Conservation (phyloP, 345 rosid genomes). For the Salix arbutifolia region DNA sequence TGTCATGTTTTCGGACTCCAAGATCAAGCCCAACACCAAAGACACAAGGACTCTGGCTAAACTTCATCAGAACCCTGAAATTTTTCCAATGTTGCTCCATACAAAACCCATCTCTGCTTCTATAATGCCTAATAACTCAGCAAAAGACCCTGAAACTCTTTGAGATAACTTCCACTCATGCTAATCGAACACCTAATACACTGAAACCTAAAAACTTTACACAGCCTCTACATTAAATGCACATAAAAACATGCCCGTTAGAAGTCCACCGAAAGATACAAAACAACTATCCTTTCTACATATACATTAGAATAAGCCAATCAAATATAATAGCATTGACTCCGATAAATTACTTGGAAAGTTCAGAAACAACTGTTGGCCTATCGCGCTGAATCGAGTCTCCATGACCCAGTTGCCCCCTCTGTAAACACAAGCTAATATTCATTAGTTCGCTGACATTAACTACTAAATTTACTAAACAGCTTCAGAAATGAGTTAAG, state of each 20-base stretch:
- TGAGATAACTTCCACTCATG: background rate
- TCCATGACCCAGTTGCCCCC: constrained; percentile 96
- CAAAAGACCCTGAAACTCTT: background rate
- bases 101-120: background rate
- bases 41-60: background rate
- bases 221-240: background rate
- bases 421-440: constrained; percentile 49
- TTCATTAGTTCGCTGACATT: constrained; percentile 10
- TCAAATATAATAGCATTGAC: background rate
- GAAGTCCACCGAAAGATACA: background rate
- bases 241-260: background rate
- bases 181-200: background rate
- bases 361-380: constrained; percentile 87
- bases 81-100: background rate
- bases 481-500: constrained; percentile 3
- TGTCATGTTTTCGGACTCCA: background rate
- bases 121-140: background rate
- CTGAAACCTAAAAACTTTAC: background rate
- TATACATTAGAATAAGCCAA: background rate
- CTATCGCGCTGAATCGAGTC: constrained; percentile 85
- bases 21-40: background rate
- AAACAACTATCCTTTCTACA: background rate
- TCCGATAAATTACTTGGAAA: constrained; percentile 59
- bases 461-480: constrained; percentile 2
- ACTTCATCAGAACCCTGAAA: background rate